Evolutionary conservation across 495 filamentous ascomycete genomes (phyloP).

Genomic region (Lindgomyces ingoldianus): DNA sequence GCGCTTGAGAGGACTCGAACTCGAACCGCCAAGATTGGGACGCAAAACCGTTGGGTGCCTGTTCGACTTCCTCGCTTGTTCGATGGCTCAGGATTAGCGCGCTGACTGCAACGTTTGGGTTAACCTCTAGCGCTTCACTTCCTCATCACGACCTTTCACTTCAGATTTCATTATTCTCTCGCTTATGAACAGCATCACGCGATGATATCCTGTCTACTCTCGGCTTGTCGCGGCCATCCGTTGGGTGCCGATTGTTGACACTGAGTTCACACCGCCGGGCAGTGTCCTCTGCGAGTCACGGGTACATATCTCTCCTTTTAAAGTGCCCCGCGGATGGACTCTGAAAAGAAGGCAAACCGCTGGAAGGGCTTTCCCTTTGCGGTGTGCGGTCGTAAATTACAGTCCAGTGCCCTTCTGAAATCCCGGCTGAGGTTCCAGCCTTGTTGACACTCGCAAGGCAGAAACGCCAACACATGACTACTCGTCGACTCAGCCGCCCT

Average conservation of each 20-base stretch:
- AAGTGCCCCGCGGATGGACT: too few relatives aligned
- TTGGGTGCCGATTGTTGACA: neutral
- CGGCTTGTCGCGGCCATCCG: neutral
- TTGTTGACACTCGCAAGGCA: neutral
- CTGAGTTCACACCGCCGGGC: neutral
- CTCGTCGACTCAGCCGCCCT: neutral
- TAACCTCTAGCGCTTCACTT: too few relatives aligned
- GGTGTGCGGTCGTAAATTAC: neutral
- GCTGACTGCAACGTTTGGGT: too few relatives aligned
- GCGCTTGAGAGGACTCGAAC: too few relatives aligned
- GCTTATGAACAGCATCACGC: neutral
- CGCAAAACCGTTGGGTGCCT: too few relatives aligned
- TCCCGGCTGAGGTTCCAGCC: too few relatives aligned
- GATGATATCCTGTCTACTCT: neutral
- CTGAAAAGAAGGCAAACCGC: neutral
- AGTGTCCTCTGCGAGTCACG: too few relatives aligned
- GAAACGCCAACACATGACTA: neutral
- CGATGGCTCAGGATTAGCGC: too few relatives aligned
- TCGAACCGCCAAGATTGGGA: too few relatives aligned
- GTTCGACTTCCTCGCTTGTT: too few relatives aligned
- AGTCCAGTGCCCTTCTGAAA: neutral
- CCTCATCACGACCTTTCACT: too few relatives aligned
- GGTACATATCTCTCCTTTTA: too few relatives aligned
- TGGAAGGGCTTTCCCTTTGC: neutral
- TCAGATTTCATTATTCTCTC: neutral